Percentiles rank a stretch among this genome's conserved stretches.
Conservation (phyloP, 768 basidiomycete species). For the Russula sp. region DNA sequence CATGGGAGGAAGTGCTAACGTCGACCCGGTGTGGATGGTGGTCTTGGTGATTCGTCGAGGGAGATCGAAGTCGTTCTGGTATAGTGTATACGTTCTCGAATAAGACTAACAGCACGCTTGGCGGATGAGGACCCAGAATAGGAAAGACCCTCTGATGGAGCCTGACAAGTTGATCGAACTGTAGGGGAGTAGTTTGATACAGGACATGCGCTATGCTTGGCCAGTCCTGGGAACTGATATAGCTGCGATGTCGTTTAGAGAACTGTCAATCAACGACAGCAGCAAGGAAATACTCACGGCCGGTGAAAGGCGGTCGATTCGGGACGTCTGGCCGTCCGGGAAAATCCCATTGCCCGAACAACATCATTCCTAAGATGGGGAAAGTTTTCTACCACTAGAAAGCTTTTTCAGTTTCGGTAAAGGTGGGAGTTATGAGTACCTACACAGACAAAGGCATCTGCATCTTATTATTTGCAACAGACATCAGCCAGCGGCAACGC, state of each 20-base stretch:
- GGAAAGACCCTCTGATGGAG: background rate
- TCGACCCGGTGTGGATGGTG: background rate
- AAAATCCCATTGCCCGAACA: conserved; percentile 1
- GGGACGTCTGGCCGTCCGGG: background rate
- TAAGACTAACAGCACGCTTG: background rate
- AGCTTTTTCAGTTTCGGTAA: background rate
- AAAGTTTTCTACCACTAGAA: conserved; percentile 19
- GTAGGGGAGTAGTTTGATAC: conserved; percentile 2
- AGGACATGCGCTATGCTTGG: background rate
- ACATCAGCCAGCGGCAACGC: background rate
- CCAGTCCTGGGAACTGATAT: conserved; percentile 5
- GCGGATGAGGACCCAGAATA: background rate
- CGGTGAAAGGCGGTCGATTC: conserved; percentile 13
- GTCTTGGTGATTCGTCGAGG: background rate
- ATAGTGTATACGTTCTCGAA: conserved; percentile 5
- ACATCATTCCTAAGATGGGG: background rate
- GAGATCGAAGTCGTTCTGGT: background rate
- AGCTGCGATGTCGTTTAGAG: conserved; percentile 1
- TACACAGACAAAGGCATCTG: conserved; percentile 22
- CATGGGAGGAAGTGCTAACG: background rate
- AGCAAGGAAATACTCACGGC: background rate
- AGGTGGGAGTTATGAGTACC: background rate
- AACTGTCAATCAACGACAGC: background rate
- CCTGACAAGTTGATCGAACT: conserved; percentile 19
- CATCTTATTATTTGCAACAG: conserved; percentile 8